Evolutionary conservation across 1,284 basidiomycete genomes (phyloP), one percentile per base, ranked within the genome.

Genomic region (Rhodotorula sp.): DNA sequence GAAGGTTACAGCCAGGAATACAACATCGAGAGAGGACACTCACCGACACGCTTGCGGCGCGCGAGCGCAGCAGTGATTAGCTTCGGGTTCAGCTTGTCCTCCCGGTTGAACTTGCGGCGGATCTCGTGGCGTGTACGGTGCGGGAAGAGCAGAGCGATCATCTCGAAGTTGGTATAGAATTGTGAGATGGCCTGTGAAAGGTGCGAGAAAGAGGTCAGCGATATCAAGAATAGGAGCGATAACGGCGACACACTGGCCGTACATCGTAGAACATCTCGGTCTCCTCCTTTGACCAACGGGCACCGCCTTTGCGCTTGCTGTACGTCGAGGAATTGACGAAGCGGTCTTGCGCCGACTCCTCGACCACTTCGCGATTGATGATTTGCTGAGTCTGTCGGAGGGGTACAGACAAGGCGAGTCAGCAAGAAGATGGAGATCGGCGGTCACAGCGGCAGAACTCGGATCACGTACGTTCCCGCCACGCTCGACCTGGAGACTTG

Each of bases 141-240:
- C 43, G 92, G 91, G 49, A 95, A 85, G 16, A 93, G 85, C 72
- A 89, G 89, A 3, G 92, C 90, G 68, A 95, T 93, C 69, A 95
- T 87, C 80, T 95, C 92, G 79, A 94, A 95, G 77, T 95, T 93
- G 79, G 93, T 91, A 49, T 92, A 92, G 79, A 93, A 94, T 79
- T 93, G 91, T 6, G 88, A 86, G 48, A 95, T 82, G 18, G 91
- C 91, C 91, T 93, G 76, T 20, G 52, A 49, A 61, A 20, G 23
- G 23, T n/a, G 14, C 31, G 14, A 10, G 16, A 14, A 20, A 16
- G 16, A 26, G 5, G 48, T 51, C 48, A 49, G 51, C n/a, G 14
- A 26, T n/a, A 8, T 21, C 21, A 12, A 10, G 15, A 23, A 8
- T 10, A 3, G 34, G 47, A 39, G 3, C 18, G 51, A 34, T n/a